phyloP scores from a whole-genome alignment of 768 basidiomycete genomes.

The Xerocomellus dryophilus region DNA sequence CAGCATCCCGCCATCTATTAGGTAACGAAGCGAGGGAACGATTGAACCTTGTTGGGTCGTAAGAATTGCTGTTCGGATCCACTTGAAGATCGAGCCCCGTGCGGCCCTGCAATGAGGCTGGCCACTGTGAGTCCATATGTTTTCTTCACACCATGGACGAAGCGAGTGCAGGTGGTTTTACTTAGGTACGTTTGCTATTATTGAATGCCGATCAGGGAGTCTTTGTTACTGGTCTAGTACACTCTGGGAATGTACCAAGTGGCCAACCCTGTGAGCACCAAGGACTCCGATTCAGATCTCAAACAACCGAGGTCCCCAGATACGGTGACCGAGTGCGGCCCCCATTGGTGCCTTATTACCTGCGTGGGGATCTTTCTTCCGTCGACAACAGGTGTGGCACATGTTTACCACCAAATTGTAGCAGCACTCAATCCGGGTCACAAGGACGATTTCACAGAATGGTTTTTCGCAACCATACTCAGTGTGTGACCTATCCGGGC shows the following conservation, averaged over 20 bases:
- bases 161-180: slow-evolving; percentile 4
- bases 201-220: slow-evolving; percentile 6
- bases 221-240: slow-evolving; percentile 5
- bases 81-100: neutral
- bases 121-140: neutral
- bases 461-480: neutral
- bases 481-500: neutral
- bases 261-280: neutral
- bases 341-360: neutral
- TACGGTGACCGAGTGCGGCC: neutral
- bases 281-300: neutral
- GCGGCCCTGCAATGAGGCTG: slow-evolving; percentile 10
- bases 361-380: neutral
- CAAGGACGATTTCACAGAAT: neutral
- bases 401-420: neutral
- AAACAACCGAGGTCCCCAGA: neutral
- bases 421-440: neutral
- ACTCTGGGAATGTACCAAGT: slow-evolving; percentile 1
- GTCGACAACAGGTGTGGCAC: neutral
- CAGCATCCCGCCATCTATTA: slow-evolving; percentile 19
- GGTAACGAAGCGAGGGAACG: neutral
- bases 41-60: slow-evolving; percentile 2
- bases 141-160: slow-evolving; percentile 3
- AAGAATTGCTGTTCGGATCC: neutral
- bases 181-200: neutral